Evolutionary conservation across 176 grass and related monocot genomes (phyloP).

Genomic region (Puya raimondii): DNA sequence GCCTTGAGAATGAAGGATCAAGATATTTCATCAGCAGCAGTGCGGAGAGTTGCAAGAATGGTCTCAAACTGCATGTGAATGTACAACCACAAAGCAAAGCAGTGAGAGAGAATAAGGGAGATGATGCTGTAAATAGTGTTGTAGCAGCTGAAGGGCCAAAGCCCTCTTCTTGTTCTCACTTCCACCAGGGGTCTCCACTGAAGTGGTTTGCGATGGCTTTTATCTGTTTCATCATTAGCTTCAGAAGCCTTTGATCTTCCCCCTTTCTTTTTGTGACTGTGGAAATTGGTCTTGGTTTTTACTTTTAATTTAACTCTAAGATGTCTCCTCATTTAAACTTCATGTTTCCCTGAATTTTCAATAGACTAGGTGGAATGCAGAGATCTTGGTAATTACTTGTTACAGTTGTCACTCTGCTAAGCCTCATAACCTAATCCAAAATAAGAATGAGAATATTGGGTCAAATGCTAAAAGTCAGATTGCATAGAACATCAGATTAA

Average conservation of each 20-base stretch:
- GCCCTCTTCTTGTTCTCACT: slow-evolving; percentile 8
- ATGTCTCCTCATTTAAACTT: too few relatives aligned
- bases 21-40: slow-evolving; percentile 39
- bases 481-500: too few relatives aligned
- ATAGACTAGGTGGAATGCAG: too few relatives aligned
- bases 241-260: background rate
- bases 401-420: too few relatives aligned
- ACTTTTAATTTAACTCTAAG: too few relatives aligned
- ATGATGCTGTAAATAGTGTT: background rate
- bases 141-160: slow-evolving; percentile 17
- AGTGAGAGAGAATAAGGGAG: background rate
- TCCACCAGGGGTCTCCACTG: slow-evolving; percentile 1
- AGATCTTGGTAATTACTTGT: too few relatives aligned
- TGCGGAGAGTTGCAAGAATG: slow-evolving; percentile 27
- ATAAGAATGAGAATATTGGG: too few relatives aligned
- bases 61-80: slow-evolving; percentile 41
- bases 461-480: too few relatives aligned
- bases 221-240: slow-evolving; percentile 5
- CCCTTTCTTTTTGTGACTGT: background rate
- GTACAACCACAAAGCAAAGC: slow-evolving; percentile 12
- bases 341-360: too few relatives aligned
- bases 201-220: slow-evolving; percentile 17
- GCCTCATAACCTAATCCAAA: too few relatives aligned
- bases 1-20: slow-evolving; percentile 27
- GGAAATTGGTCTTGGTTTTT: background rate